Conservation (phyloP, 129 eudicot genomes). For the Helichrysum umbraculigerum region DNA sequence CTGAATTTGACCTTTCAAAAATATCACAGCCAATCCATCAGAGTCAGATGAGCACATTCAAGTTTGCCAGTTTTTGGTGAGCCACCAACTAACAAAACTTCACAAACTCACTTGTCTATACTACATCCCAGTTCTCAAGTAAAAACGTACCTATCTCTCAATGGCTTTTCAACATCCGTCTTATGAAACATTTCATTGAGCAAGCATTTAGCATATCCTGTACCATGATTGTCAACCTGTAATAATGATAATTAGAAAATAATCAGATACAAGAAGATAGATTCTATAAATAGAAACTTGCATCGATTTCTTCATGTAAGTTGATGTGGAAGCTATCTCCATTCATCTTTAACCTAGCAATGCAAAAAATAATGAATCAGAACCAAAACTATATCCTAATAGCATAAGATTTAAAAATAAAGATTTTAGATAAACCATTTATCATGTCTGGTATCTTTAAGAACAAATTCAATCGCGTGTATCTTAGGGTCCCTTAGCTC, state of each 20-base stretch:
- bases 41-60: neutral
- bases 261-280: conserved; percentile 7
- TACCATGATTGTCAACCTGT: conserved; percentile 37
- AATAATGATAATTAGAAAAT: conserved; percentile 6
- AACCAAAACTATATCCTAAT: neutral
- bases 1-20: neutral
- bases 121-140: neutral
- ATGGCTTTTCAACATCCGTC: conserved; percentile 39
- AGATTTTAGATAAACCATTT: conserved; percentile 34
- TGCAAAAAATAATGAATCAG: conserved; percentile 12
- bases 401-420: neutral
- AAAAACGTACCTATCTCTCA: conserved; percentile 38
- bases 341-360: conserved; percentile 47
- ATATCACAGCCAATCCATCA: neutral
- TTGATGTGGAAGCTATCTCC: conserved; percentile 44
- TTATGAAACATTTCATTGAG: conserved; percentile 38
- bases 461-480: conserved; percentile 47
- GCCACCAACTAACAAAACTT: neutral
- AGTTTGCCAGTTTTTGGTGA: neutral
- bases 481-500: conserved; percentile 51
- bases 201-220: conserved; percentile 39
- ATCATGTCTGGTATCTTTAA: conserved; percentile 42
- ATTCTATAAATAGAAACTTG: conserved; percentile 20
- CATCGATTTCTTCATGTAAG: conserved; percentile 36
- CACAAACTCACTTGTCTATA: neutral